Conservation (phyloP, 2,329 filamentous ascomycete genomes). For the Fusarium cyanostomum region DNA sequence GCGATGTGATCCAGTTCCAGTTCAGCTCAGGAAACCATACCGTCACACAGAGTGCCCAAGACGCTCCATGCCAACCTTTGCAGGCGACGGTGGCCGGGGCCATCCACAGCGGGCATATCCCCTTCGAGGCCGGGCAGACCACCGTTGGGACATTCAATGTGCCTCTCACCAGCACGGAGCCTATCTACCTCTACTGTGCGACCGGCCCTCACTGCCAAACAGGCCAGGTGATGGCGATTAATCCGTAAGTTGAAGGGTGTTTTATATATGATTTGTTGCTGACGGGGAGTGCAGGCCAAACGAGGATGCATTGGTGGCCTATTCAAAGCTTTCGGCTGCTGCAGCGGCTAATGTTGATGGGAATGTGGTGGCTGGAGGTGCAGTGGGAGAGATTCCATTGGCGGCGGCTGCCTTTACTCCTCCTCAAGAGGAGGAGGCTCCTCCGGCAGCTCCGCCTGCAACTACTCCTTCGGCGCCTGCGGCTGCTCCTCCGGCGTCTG, state of each 20-base stretch:
- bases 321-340: conserved; percentile 26
- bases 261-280: not conserved
- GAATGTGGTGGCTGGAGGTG: conserved; percentile 27
- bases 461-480: not conserved
- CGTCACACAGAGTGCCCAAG: conserved; percentile 52
- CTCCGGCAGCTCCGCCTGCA: conserved; percentile 11
- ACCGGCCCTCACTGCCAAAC: conserved; percentile 58
- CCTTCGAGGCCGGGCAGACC: conserved; percentile 48
- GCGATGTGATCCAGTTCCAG: conserved; percentile 55
- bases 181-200: conserved; percentile 63
- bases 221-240: conserved; percentile 62
- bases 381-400: conserved; percentile 34
- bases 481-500: too few relatives aligned
- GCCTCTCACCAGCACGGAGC: conserved; percentile 53
- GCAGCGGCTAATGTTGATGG: conserved; percentile 37
- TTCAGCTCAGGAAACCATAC: conserved; percentile 57
- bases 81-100: conserved; percentile 46
- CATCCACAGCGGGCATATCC: conserved; percentile 54
- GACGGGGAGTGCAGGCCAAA: conserved; percentile 9
- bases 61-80: conserved; percentile 51
- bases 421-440: conserved; percentile 17
- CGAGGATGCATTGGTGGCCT: conserved; percentile 31
- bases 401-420: conserved; percentile 35
- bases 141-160: conserved; percentile 59
- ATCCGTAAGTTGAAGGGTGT: conserved; percentile 49